Evolutionary conservation across 2,329 filamentous ascomycete species (phyloP), one percentile per base, ranked within the genome.

Genomic region (Talaromyces sp.): DNA sequence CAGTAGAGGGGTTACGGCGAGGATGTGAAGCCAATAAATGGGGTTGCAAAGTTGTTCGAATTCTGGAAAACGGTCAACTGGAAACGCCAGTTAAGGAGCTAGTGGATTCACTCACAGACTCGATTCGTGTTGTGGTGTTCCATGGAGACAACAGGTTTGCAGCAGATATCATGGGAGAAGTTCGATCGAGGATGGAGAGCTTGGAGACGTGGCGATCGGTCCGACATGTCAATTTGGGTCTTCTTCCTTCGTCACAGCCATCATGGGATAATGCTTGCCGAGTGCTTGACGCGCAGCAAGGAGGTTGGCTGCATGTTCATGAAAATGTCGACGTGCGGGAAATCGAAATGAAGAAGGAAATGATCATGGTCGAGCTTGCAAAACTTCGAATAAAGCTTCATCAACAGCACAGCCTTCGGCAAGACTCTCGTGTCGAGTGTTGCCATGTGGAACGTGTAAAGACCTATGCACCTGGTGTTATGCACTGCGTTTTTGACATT

Each of bases 1-100:
- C 87, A 60, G 82, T 96, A 30, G 91, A 97, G 75, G 91, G 89
- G 0, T 71, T 97, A 66, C 80, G 86, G 22, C 83, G 89, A 60
- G 93, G 91, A 19, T 90, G 92, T 24, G 65, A 78, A 40, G 83
- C 73, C 27, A 92, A 92, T 66, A 81, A 82, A 35, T 91, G 87
- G 86, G 71, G 67, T 0, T 82, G 86, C 8, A 77, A 74, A 51
- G 78, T 89, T 13, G 71, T 89, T 30, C 58, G 49, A 24, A 57
- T 76, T 14, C 47, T 52, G 0, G 76, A 80, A 0, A 65, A 80
- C 17, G 65, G 68, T 1, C 57, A 43, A 39, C 35, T 62, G 40
- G 62, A 54, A 14, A 37, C 41, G 14, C 40, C 56, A 1, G 33
- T 70, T 16, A 47, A 66, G 7, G 69, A 74, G 1, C 65, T 76